Base-by-base conservation (phyloP, 2,329 filamentous ascomycete species). In the Colletotrichum paranaense region DNA sequence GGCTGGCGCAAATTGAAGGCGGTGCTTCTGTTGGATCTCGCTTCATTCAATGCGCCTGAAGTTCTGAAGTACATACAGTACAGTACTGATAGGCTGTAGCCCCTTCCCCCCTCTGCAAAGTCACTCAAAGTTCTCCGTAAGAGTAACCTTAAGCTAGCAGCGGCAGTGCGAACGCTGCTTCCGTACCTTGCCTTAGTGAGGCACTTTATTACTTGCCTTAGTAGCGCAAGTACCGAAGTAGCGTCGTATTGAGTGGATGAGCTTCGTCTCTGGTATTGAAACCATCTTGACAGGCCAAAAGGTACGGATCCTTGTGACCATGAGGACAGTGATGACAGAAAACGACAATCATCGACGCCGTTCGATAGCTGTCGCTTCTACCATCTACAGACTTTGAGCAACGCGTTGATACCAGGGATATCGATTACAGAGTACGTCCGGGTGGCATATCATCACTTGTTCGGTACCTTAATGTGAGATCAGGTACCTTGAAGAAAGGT, bases 171-270 rank as follows among this genome's bases (percentile, higher is more conserved):
- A 55, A 46, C 46, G 32, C 59, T 60, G 70, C 70, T 64, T 64
- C 42, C 70, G 70, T 73, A 59, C 70, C 70, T 72, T 73, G 60
- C 70, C 49, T 73, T 73, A 73, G 67, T 70, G 70, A 70, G 67
- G 53, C 22, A 65, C 58, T 62, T 42, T 55, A 30, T 57, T 35
- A 16, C 8, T 16, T 16, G 63, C 52, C n/a, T 55, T 28, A 52
- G 16, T 32, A 22, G 49, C 7, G 32, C n/a, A 64, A 28, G 30
- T 55, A 35, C 30, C 32, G 62, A 24, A 38, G 28, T 56, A 56
- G 62, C 62, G 49, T 56, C 35, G 62, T 38, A 56, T 65, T 16
- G 28, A 16, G 46, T 55, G 49, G 49, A n/a, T 49, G 42, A 22
- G 38, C 42, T n/a, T 22, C 19, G 42, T 49, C 42, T 49, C 42